Base-by-base conservation (phyloP, 2,329 filamentous ascomycete genomes). In the Beauveria brongniartii region DNA sequence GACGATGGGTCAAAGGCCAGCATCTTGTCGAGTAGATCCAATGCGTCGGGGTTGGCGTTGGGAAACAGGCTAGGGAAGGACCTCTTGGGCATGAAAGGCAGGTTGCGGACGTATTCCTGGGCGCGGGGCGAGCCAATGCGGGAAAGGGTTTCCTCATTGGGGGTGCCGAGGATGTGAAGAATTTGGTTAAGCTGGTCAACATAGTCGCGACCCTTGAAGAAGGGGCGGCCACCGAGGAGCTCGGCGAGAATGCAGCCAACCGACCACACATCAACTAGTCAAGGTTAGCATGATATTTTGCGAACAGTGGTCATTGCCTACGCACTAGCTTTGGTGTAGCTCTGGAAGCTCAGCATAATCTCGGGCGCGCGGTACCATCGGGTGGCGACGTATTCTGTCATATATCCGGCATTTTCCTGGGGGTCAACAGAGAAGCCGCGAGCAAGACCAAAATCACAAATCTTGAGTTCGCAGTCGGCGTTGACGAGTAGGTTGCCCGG, bases 121-220 rank as follows among this genome's bases (percentile, higher is more conserved):
- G 94, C 94, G 65, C 94, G 89, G 12, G 92, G 92, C 5, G 92
- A 97, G 59, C 94, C 94, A 71, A 99, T 99, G 66, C 94, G 90
- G 28, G 86, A 88, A 22, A 99, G 83, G 0, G 94, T 99, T 73
- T 96, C 91, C 75, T 97, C 93, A 71, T 93, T 96, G 46, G 94
- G 94, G 1, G 93, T 99, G 65, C 94, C 94, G 59, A 99, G 88
- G 73, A 96, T 97, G 80, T 97, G 92, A 61, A 99, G 84, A 71
- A 99, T 99, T 78, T 99, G 94, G 82, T 99, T 99, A 66, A 99
- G 86, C 80, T 99, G 94, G 77, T 99, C 94, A 75, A 99, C 94
- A 71, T 99, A 99, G 79, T 99, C 94, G 64, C 94, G 90, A 62
- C 94, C 94, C 79, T 99, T 99, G 83, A 99, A 97, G 82, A 99